These are phyloP conservation scores for Persicaria maculosa DNA, from an alignment of 148 eudicot species.

Conservation along the genomic window DNA sequence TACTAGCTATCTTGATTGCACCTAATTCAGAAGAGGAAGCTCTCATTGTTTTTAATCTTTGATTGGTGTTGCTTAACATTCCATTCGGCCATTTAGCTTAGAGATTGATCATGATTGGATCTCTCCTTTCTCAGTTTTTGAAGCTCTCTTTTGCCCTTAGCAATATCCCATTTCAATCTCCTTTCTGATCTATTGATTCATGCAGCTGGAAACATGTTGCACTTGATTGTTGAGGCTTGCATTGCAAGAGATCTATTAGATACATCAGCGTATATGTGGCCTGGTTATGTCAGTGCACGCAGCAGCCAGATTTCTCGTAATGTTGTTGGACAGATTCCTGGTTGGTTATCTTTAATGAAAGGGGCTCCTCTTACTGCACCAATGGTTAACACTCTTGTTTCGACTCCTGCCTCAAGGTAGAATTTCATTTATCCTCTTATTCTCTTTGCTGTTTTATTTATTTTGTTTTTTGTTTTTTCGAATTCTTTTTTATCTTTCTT, in stretches of 20 bases:
- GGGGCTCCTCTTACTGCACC: conserved; percentile 78
- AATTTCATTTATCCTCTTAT: neutral
- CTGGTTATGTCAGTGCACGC: conserved; percentile 77
- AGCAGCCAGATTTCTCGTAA: neutral
- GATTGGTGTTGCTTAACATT: neutral
- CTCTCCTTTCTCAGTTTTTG: neutral
- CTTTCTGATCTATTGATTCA: conserved; percentile 9
- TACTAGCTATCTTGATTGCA: neutral
- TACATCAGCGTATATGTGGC: conserved; percentile 83
- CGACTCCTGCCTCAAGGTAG: conserved; percentile 95
- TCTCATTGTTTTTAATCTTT: neutral
- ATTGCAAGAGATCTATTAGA: conserved; percentile 81
- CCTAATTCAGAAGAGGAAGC: neutral
- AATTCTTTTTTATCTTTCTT: neutral
- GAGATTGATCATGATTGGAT: neutral
- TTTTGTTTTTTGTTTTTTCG: too few species aligned
- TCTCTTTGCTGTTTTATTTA: neutral
- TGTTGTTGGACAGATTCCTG: conserved; percentile 9
- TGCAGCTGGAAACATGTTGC: conserved; percentile 91
- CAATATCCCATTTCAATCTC: neutral
- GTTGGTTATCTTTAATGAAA: conserved; percentile 56
- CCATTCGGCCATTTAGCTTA: neutral
- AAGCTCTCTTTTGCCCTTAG: neutral
- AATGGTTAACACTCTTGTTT: conserved; percentile 54
- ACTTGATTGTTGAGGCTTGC: conserved; percentile 91